Evolutionary conservation across 305 asterid genomes (phyloP), one percentile per base, ranked within the genome.

Genomic region (Caryopteris hybrid): DNA sequence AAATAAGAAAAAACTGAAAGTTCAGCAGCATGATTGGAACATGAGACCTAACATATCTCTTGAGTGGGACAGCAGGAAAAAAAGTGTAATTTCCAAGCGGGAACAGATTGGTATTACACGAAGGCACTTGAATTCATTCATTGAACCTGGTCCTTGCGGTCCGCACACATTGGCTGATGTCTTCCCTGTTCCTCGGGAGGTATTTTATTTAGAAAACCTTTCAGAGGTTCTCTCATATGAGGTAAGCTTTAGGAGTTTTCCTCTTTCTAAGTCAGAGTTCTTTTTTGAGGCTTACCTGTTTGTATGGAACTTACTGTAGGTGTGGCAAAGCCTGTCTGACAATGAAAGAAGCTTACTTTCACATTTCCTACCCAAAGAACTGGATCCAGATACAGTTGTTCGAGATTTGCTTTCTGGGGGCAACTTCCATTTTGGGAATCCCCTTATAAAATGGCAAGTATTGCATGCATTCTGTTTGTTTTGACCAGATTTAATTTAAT

Each of bases 341-440:
- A 68, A 72, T 27, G 96, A 94, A 74, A 81, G 85, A 79, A 77
- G 75, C 71, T 71, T 83, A 70, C 94, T 94, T 70, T 69, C 77
- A 4, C 85, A 84, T 50, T 84, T 87, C 66, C 87, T 94, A 67
- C 99, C 99, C 27, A 72, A 81, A 76, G 89, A 79, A 54, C 62
- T 71, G 39, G 88, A 84, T 27, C 81, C 86, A 25, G 95, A 94
- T 77, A 36, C 52, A 36, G 58, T 72, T 61, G 84, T 91, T 64
- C 83, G 66, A 61, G 88, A 85, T 56, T 80, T 94, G 82, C 90
- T 94, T 74, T 85, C 86, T 10, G 96, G 95, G 82, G 78, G 75
- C 66, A 89, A 86, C 80, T 77, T 94, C 70, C 88, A 85, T 74
- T 94, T 94, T 45, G 97, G 97, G 75, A 94, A 87, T 78, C 96